phyloP scores from a whole-genome alignment of 2,329 filamentous ascomycete genomes.

The Ustulina deusta region DNA sequence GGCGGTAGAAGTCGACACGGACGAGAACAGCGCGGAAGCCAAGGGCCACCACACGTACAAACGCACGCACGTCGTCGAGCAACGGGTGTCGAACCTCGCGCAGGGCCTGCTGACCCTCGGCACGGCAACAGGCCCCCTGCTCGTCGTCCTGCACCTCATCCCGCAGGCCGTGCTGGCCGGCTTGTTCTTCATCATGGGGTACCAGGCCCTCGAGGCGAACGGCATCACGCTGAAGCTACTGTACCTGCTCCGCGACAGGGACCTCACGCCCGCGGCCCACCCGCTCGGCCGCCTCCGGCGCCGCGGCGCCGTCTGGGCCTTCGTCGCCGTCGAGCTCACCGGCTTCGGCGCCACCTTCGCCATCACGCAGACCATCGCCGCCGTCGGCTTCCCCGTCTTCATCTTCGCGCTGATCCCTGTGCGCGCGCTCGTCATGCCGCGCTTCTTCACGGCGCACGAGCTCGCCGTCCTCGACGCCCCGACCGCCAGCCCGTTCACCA shows the following conservation, averaged over 20 bases:
- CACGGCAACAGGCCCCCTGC: slow-evolving; percentile 81
- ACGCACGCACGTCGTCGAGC: slow-evolving; percentile 77
- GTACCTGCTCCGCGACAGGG: slow-evolving; percentile 74
- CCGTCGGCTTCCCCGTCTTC: slow-evolving; percentile 82
- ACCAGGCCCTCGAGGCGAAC: slow-evolving; percentile 80
- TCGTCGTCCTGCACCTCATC: slow-evolving; percentile 80
- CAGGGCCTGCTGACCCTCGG: slow-evolving; percentile 83
- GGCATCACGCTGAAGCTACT: slow-evolving; percentile 81
- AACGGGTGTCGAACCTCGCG: slow-evolving; percentile 81
- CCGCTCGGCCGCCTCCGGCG: slow-evolving; percentile 72
- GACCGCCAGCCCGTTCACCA: slow-evolving; percentile 79
- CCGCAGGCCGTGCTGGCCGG: slow-evolving; percentile 84
- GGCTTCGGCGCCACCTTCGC: slow-evolving; percentile 84
- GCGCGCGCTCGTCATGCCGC: slow-evolving; percentile 72
- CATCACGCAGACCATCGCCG: slow-evolving; percentile 84
- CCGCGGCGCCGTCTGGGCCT: slow-evolving; percentile 75
- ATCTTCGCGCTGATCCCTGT: slow-evolving; percentile 77
- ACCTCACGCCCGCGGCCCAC: slow-evolving; percentile 69
- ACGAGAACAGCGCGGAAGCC: slow-evolving; percentile 63
- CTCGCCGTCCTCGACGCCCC: slow-evolving; percentile 75
- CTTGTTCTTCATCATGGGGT: slow-evolving; percentile 87
- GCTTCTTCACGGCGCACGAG: slow-evolving; percentile 70
- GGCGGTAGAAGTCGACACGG: slow-evolving; percentile 61
- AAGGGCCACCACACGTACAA: slow-evolving; percentile 68
- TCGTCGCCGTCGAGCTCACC: slow-evolving; percentile 75